Evolutionary conservation across 169 alveolate genomes (phyloP), one percentile per base, ranked within the genome.

Genomic region (Plasmodium relictum): DNA sequence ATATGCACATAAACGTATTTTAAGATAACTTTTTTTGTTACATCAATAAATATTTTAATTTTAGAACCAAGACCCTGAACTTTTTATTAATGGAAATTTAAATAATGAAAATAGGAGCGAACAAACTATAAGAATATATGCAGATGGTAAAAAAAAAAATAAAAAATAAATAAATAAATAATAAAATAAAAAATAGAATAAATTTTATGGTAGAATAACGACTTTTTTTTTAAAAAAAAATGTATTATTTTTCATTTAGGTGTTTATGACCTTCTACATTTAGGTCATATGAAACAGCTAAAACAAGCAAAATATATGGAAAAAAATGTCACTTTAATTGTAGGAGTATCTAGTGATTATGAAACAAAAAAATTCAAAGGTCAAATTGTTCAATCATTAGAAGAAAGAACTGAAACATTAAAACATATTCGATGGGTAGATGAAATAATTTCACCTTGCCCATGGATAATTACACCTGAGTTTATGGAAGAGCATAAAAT

Each of bases 381-480:
- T 14, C 97, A 96, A 78, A 95, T 97, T n/a, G 98, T 98, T 42
- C 98, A 98, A 96, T 96, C 96, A 7, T 95, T 97, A 85, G 93
- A 85, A 12, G 99, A 98, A 88, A 89, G 99, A 68, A 96, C 98
- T 24, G 99, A 98, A 65, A 96, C 98, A 31, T 95, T 98, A 26
- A 91, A 96, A 58, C 99, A 98, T 74, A 94, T 98, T 70, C 96
- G 97, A 63, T 98, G 99, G 99, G 99, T 96, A 8, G 99, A 98
- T 88, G 99, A 98, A 88, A 98, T 98, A 39, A 95, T 98, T 39
- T 97, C 99, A 37, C 99, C 99, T 0, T 97, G 99, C 88, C 99
- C 98, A 41, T 98, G 99, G 99, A 94, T 97, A 50, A 93, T 97
- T 6, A 97, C 98, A 14, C 96, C 96, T 73, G 96, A 96, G 58